These are phyloP conservation scores for Ciborinia camelliae DNA, from an alignment of 2,329 filamentous ascomycete species.

Conservation along the genomic window DNA sequence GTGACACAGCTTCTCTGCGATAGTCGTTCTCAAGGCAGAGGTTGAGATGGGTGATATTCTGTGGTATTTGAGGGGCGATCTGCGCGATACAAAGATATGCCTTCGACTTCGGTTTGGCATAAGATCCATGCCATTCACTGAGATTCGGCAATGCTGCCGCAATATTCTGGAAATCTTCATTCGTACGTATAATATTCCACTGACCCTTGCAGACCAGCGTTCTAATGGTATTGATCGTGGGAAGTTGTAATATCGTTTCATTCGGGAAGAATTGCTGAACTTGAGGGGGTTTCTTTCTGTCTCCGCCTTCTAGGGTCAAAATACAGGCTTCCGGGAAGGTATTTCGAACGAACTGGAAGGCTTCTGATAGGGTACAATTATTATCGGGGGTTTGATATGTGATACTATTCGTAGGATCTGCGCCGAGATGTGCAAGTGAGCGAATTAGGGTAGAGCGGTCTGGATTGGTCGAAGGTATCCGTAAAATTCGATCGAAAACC, in stretches of 20 bases:
- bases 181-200: slow-evolving; percentile 69
- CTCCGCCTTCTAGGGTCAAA: slow-evolving; percentile 72
- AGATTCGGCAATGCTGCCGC: slow-evolving; percentile 62
- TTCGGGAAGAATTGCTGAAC: slow-evolving; percentile 51
- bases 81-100: slow-evolving; percentile 67
- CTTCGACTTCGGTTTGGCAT: slow-evolving; percentile 70
- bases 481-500: slow-evolving; percentile 30
- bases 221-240: slow-evolving; percentile 48
- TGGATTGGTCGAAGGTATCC: slow-evolving; percentile 30
- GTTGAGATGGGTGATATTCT: slow-evolving; percentile 58
- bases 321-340: slow-evolving; percentile 58
- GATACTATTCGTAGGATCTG: slow-evolving; percentile 46
- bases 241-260: slow-evolving; percentile 22
- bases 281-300: slow-evolving; percentile 70
- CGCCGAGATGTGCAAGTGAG: slow-evolving; percentile 40
- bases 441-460: slow-evolving; percentile 30
- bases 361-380: slow-evolving; percentile 68
- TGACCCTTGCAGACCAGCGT: slow-evolving; percentile 71
- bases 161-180: slow-evolving; percentile 61
- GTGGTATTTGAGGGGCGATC: slow-evolving; percentile 57
- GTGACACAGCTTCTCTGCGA: slow-evolving; percentile 58
- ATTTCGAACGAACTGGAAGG: slow-evolving; percentile 59
- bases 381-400: slow-evolving; percentile 58
- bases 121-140: slow-evolving; percentile 50
- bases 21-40: slow-evolving; percentile 71